Percentiles rank a stretch among this genome's conserved stretches.
phyloP scores from a whole-genome alignment of 345 rosid genomes.

The Bruguiera sexangula region DNA sequence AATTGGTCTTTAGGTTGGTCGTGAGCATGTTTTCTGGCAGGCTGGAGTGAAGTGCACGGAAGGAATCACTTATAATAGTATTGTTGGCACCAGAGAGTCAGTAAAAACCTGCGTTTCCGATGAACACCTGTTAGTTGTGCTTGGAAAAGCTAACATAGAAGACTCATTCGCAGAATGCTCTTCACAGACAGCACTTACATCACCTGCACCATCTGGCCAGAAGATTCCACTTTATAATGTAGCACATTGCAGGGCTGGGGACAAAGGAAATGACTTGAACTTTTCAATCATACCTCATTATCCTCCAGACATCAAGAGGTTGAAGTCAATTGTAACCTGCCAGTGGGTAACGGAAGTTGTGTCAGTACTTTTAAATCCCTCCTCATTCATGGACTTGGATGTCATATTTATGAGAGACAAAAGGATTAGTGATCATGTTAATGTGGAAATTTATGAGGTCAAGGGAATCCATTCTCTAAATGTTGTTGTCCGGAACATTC shows the following conservation, averaged over 20 bases:
- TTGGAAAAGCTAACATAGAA: conserved; percentile 15
- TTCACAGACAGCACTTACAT: conserved; percentile 13
- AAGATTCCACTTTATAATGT: conserved; percentile 61
- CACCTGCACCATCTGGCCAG: conserved; percentile 55
- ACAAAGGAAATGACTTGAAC: conserved; percentile 83
- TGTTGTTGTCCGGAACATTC: conserved; percentile 68
- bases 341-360: conserved; percentile 67
- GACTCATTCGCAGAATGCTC: conserved; percentile 5
- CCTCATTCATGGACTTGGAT: conserved; percentile 42
- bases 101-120: conserved; percentile 18
- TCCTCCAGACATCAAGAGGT: conserved; percentile 49
- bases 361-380: conserved; percentile 43
- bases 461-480: conserved; percentile 66
- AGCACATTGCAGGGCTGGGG: conserved; percentile 80
- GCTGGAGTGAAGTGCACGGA: conserved; percentile 38
- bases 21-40: conserved; percentile 64
- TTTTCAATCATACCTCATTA: conserved; percentile 76
- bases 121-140: conserved; percentile 12
- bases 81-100: conserved; percentile 9
- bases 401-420: conserved; percentile 35
- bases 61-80: conserved; percentile 10
- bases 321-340: conserved; percentile 61
- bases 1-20: conserved; percentile 49
- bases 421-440: conserved; percentile 38
- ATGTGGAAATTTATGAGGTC: conserved; percentile 71